phyloP scores from a whole-genome alignment of 1,284 basidiomycete genomes.

The Pterula multifida region DNA sequence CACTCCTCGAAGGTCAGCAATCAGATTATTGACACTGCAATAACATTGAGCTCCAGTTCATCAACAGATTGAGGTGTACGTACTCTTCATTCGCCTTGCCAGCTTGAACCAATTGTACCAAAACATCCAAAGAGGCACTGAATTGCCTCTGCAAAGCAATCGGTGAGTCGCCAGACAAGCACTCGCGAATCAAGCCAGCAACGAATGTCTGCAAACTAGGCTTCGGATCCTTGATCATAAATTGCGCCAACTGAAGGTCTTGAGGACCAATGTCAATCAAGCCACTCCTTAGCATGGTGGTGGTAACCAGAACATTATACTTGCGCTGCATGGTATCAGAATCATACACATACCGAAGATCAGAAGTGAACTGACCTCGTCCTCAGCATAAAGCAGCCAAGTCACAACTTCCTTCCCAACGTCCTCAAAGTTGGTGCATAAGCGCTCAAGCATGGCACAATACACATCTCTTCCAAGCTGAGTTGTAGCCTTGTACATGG shows the following conservation, averaged over 20 bases:
- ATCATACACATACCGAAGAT: slow-evolving; percentile 8
- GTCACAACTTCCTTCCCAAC: slow-evolving; percentile 95
- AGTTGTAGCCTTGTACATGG: slow-evolving; percentile 76
- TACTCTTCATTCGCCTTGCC: slow-evolving; percentile 77
- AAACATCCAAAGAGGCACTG: slow-evolving; percentile 70
- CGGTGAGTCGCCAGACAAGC: slow-evolving; percentile 69
- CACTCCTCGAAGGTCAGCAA: slow-evolving; percentile 65
- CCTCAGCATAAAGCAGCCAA: slow-evolving; percentile 95
- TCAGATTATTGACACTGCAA: slow-evolving; percentile 38
- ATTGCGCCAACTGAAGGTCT: slow-evolving; percentile 88
- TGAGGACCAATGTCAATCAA: slow-evolving; percentile 73
- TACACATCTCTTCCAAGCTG: slow-evolving; percentile 86
- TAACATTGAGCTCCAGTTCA: slow-evolving; percentile 2
- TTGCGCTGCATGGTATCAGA: slow-evolving; percentile 61
- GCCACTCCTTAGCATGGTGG: slow-evolving; percentile 76
- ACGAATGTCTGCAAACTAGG: slow-evolving; percentile 76
- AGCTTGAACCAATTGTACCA: slow-evolving; percentile 60
- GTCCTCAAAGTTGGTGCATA: slow-evolving; percentile 85
- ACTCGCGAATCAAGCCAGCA: slow-evolving; percentile 79
- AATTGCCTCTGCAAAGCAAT: slow-evolving; percentile 75
- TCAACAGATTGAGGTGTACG: slow-evolving; percentile 18
- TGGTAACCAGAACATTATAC: slow-evolving; percentile 91
- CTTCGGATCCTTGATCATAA: slow-evolving; percentile 71
- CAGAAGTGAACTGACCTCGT: slow-evolving; percentile 48
- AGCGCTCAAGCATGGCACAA: slow-evolving; percentile 76